phyloP scores from a whole-genome alignment of 225 moss, liverwort and hornwort genomes.

The Thuidium tamariscinum region DNA sequence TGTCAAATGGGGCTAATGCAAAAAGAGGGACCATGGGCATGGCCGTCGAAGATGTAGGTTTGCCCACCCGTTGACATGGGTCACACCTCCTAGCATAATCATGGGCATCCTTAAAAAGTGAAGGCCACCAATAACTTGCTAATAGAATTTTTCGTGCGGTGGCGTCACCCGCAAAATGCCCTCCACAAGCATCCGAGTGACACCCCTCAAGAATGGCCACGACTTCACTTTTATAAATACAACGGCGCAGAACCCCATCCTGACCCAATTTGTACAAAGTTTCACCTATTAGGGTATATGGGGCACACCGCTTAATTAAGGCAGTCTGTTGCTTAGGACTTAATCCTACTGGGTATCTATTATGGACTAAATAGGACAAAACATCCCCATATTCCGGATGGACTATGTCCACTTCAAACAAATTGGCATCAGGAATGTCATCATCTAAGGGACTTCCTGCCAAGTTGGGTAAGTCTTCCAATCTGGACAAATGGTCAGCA shows the following conservation, averaged over 20 bases:
- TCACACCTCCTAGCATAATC: accelerated
- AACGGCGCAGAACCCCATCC: accelerated
- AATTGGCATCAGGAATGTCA: no score
- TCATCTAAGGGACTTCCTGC: neutral
- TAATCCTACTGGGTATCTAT: accelerated
- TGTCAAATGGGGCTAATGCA: neutral
- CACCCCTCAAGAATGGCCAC: accelerated
- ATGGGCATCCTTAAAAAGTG: neutral
- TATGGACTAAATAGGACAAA: no score
- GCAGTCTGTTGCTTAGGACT: accelerated
- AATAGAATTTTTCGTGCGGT: accelerated
- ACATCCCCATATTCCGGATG: no score
- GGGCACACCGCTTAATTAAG: accelerated
- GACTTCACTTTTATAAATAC: neutral
- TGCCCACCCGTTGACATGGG: neutral
- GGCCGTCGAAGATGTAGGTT: accelerated
- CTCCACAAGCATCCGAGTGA: neutral
- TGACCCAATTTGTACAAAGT: neutral
- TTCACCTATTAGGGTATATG: neutral
- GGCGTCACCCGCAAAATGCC: neutral
- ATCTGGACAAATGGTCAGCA: neutral
- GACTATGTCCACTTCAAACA: no score
- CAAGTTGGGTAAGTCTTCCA: neutral
- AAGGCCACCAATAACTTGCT: neutral
- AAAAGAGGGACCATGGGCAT: accelerated